Evolutionary conservation across 2,329 filamentous ascomycete species (phyloP).

Genomic region (Cadophora malorum): DNA sequence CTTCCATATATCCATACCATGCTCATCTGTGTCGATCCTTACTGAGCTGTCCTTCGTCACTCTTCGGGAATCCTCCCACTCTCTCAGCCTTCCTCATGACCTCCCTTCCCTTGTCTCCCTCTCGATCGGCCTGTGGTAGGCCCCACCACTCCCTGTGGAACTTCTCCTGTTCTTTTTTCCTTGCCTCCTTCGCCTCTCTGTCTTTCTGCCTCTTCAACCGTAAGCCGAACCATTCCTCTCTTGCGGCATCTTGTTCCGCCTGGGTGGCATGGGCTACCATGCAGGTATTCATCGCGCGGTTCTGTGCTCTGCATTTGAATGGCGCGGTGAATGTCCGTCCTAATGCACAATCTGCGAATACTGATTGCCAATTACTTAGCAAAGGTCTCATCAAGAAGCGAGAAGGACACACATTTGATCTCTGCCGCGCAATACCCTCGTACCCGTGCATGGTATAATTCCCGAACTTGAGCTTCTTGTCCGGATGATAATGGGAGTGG

Average conservation of each 20-base stretch:
- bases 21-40: slow-evolving; percentile 46
- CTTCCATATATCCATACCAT: slow-evolving; percentile 18
- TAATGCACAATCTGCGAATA: slow-evolving; percentile 88
- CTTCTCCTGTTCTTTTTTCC: slow-evolving; percentile 67
- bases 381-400: too few relatives aligned
- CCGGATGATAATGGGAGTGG: slow-evolving; percentile 82
- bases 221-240: slow-evolving; percentile 90
- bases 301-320: slow-evolving; percentile 81
- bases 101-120: slow-evolving; percentile 61
- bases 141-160: slow-evolving; percentile 74
- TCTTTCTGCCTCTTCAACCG: slow-evolving; percentile 73
- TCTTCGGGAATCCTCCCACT: slow-evolving; percentile 59
- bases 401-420: slow-evolving; percentile 69
- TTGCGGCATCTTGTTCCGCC: slow-evolving; percentile 83
- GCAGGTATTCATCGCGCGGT: slow-evolving; percentile 89
- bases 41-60: slow-evolving; percentile 46
- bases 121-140: slow-evolving; percentile 61
- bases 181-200: slow-evolving; percentile 66
- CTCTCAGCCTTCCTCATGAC: slow-evolving; percentile 61
- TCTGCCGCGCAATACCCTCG: slow-evolving; percentile 76
- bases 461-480: slow-evolving; percentile 82
- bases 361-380: slow-evolving; percentile 52
- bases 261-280: slow-evolving; percentile 88
- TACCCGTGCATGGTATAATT: slow-evolving; percentile 82
- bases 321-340: slow-evolving; percentile 87